Evolutionary conservation across 2,329 filamentous ascomycete genomes (phyloP).

Genomic region (Thelonectria rubi): DNA sequence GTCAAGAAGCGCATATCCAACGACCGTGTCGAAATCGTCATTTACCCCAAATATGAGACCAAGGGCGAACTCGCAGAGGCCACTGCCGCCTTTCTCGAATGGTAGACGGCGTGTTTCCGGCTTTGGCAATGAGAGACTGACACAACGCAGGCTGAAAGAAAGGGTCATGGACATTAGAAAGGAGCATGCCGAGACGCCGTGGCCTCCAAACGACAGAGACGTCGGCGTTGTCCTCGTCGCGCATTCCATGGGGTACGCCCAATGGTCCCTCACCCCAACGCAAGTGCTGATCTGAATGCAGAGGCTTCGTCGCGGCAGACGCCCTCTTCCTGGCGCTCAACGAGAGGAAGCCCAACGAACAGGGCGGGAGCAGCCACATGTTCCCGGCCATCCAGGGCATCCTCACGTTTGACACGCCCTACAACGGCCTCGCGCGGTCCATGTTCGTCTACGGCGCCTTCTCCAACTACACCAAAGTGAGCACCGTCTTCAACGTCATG

Average conservation of each 20-base stretch:
- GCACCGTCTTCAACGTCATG: conserved; percentile 65
- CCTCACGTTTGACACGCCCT: conserved; percentile 87
- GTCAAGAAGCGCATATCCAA: conserved; percentile 68
- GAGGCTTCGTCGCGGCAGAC: conserved; percentile 85
- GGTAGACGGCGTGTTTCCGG: conserved; percentile 45
- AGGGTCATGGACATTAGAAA: conserved; percentile 82
- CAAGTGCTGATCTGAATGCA: conserved; percentile 37
- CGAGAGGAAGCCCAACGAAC: conserved; percentile 61
- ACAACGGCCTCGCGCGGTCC: conserved; percentile 69
- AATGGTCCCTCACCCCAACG: accelerated
- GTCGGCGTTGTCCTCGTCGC: conserved; percentile 83
- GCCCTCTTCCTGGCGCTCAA: conserved; percentile 76
- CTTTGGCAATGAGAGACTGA: background rate
- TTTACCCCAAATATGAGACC: conserved; percentile 79
- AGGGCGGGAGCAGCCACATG: conserved; percentile 57
- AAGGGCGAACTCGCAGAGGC: conserved; percentile 69
- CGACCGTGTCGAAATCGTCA: conserved; percentile 66
- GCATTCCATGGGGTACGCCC: conserved; percentile 78
- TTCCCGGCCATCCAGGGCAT: conserved; percentile 86
- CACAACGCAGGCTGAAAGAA: conserved; percentile 72
- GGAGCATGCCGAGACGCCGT: conserved; percentile 73
- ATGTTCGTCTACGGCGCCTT: conserved; percentile 71
- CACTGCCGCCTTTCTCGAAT: conserved; percentile 56
- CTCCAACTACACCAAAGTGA: conserved; percentile 67
- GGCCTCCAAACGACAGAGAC: conserved; percentile 81